phyloP scores from a whole-genome alignment of 805 yeast genomes.

The Candida methanosorbosa region DNA sequence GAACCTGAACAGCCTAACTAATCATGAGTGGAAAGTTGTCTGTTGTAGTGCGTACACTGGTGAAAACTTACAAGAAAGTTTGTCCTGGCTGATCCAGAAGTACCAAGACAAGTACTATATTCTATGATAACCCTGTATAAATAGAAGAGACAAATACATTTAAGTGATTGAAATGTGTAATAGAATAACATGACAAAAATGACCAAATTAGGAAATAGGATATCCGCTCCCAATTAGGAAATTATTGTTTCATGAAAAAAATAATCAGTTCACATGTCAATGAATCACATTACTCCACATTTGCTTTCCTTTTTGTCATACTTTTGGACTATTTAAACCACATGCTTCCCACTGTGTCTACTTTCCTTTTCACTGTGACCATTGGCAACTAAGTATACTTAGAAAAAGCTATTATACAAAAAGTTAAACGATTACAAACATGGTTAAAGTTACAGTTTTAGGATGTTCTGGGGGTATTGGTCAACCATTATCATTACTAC shows the following conservation, averaged over 20 bases:
- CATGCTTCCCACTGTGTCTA: no score
- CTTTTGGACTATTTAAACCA: no score
- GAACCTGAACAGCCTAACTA: slow-evolving; percentile 22
- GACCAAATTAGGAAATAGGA: no score
- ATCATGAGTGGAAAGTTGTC: slow-evolving; percentile 32
- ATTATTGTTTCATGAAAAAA: no score
- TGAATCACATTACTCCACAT: no score
- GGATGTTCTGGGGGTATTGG: slow-evolving; percentile 96
- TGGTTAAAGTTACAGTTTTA: slow-evolving; percentile 65
- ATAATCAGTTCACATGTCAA: no score
- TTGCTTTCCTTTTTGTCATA: no score
- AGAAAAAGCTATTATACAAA: no score
- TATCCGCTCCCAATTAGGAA: not conserved
- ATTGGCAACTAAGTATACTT: no score
- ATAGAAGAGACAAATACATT: not conserved
- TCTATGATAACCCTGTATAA: not conserved
- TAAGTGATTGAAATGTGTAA: no score
- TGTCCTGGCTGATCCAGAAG: slow-evolving; percentile 36
- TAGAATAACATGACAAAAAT: no score
- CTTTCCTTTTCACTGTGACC: no score
- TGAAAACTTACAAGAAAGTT: slow-evolving; percentile 26
- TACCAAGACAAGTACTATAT: slow-evolving; percentile 30
- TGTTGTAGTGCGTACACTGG: slow-evolving; percentile 44
- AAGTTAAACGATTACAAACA: slow-evolving; percentile 1
- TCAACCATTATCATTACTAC: slow-evolving; percentile 77